Conservation (phyloP, 257 asterid genomes). For the Capsicum rhomboideum region DNA sequence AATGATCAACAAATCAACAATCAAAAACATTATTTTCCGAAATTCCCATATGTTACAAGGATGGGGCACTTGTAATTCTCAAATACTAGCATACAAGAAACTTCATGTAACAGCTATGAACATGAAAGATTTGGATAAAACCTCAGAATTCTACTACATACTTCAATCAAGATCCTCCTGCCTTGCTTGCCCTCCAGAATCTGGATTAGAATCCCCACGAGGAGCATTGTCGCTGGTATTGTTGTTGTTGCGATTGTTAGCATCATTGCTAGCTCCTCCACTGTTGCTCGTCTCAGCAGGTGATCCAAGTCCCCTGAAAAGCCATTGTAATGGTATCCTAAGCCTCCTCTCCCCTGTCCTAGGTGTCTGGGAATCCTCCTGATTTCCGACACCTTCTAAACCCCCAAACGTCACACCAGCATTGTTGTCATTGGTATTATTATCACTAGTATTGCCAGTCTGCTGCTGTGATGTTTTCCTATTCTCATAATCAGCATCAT, state of each 20-base stretch:
- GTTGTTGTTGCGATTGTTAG: not conserved
- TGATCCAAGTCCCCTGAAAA: constrained; percentile 48
- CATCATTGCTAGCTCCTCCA: constrained; percentile 27
- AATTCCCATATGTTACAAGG: constrained; percentile 3
- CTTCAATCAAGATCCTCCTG: constrained; percentile 71
- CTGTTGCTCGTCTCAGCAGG: constrained; percentile 60
- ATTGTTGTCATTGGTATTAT: constrained; percentile 5
- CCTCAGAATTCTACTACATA: constrained; percentile 12
- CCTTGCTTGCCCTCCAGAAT: constrained; percentile 43
- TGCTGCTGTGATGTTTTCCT: constrained; percentile 28
- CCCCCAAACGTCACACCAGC: constrained; percentile 24
- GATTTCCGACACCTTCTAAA: constrained; percentile 25
- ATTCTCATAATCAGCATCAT: constrained; percentile 74
- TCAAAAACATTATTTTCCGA: constrained; percentile 1
- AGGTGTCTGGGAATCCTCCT: constrained; percentile 38
- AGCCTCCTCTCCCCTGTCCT: constrained; percentile 52
- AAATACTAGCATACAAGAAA: not conserved
- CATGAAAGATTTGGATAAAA: not conserved
- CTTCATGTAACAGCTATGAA: not conserved
- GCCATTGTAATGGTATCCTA: constrained; percentile 68
- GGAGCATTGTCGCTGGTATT: not conserved
- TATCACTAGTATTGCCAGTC: constrained; percentile 2
- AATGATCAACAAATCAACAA: not conserved
- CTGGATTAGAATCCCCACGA: constrained; percentile 28
- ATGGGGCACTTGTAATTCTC: not conserved